These are phyloP conservation scores for Mariannaea sp. DNA, from an alignment of 2,329 filamentous ascomycete species.

Conservation along the genomic window DNA sequence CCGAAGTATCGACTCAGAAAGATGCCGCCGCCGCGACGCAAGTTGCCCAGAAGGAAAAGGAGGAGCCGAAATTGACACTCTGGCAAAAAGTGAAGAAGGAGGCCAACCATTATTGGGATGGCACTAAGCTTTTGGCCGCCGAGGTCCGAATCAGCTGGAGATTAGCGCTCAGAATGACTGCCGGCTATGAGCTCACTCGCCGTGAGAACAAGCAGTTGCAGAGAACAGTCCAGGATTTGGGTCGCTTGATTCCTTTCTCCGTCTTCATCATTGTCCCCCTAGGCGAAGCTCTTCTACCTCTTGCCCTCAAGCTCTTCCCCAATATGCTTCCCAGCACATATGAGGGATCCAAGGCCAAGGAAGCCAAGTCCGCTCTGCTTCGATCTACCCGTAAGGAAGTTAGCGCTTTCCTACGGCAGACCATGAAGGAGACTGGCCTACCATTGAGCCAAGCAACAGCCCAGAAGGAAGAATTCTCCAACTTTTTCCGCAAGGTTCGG, in stretches of 20 bases:
- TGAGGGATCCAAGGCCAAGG: conserved; percentile 87
- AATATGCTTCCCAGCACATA: conserved; percentile 98
- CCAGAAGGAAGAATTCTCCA: conserved; percentile 90
- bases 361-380: conserved; percentile 81
- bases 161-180: conserved; percentile 94
- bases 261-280: conserved; percentile 97
- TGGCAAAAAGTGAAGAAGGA: conserved; percentile 96
- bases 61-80: conserved; percentile 84
- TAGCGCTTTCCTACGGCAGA: conserved; percentile 85
- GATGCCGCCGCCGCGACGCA: conserved; percentile 46
- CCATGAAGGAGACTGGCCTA: conserved; percentile 89
- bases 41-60: conserved; percentile 65
- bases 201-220: conserved; percentile 91
- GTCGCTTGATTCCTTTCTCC: conserved; percentile 90
- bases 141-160: conserved; percentile 93
- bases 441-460: conserved; percentile 83
- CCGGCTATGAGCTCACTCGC: conserved; percentile 93
- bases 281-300: conserved; percentile 86
- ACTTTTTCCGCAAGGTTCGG: conserved; percentile 96
- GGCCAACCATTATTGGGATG: conserved; percentile 94
- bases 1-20: conserved; percentile 40
- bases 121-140: conserved; percentile 89
- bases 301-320: conserved; percentile 93
- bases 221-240: conserved; percentile 92
- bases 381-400: conserved; percentile 91